A percentile compares a stretch with the other conserved stretches of the same genome.
Conservation (phyloP, 345 rosid species). For the Hibiscus tridactylites region DNA sequence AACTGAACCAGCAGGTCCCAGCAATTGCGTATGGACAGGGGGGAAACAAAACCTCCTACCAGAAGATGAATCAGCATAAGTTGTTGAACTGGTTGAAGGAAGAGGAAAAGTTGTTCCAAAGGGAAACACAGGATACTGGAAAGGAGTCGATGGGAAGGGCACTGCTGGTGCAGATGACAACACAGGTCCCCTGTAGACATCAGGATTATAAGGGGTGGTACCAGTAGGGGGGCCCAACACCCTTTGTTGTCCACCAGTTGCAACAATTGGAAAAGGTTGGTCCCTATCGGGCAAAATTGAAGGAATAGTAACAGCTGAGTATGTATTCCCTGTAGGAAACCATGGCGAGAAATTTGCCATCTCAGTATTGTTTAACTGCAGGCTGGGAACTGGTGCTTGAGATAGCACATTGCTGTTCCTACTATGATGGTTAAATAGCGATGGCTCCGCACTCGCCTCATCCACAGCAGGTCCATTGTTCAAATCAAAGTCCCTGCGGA, state of each 20-base stretch:
- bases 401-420: slow-evolving; percentile 37
- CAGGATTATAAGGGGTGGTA: slow-evolving; percentile 27
- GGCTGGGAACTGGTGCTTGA: slow-evolving; percentile 18
- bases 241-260: slow-evolving; percentile 51
- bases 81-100: slow-evolving; percentile 48
- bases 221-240: slow-evolving; percentile 50
- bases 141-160: slow-evolving; percentile 53
- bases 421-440: slow-evolving; percentile 31
- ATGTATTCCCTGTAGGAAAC: no score
- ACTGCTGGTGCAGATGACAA: slow-evolving; percentile 71
- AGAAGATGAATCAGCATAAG: slow-evolving; percentile 62
- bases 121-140: slow-evolving; percentile 64
- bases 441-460: slow-evolving; percentile 45
- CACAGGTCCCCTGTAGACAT: slow-evolving; percentile 58
- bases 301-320: slow-evolving; percentile 39
- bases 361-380: no score
- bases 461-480: slow-evolving; percentile 72
- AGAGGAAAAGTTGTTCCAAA: slow-evolving; percentile 57
- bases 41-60: slow-evolving; percentile 62
- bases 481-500: slow-evolving; percentile 66
- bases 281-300: slow-evolving; percentile 61
- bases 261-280: slow-evolving; percentile 48
- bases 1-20: no score
- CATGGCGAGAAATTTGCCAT: no score
- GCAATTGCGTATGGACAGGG: slow-evolving; percentile 49